Conservation (phyloP, 2,329 filamentous ascomycete genomes). For the Aureobasidium lini region DNA sequence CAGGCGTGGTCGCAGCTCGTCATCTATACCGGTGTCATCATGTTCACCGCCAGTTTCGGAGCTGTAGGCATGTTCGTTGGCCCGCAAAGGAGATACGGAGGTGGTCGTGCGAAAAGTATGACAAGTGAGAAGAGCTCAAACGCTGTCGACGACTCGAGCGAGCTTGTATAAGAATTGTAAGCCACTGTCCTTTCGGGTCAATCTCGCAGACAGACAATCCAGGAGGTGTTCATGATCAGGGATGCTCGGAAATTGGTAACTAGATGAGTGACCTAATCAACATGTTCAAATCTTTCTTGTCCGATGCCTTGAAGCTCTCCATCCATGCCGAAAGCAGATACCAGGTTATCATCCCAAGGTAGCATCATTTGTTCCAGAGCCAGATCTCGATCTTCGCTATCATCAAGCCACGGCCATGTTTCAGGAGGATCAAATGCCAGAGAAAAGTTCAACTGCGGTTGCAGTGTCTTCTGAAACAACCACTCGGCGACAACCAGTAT, state of each 20-base stretch:
- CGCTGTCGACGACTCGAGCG: no score
- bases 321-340: not conserved
- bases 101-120: no score
- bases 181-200: no score
- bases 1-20: not conserved
- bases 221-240: no score
- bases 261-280: no score
- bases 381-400: not conserved
- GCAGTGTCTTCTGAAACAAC: not conserved
- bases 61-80: not conserved
- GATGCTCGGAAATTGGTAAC: no score
- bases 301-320: no score
- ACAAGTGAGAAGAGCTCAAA: no score
- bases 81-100: not conserved
- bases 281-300: no score
- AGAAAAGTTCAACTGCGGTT: not conserved
- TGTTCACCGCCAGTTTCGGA: not conserved
- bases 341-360: not conserved
- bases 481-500: not conserved
- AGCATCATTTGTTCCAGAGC: not conserved
- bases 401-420: not conserved
- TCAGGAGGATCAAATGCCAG: not conserved
- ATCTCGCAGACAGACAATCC: no score
- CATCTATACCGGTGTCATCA: not conserved
- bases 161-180: no score